Evolutionary conservation across 2,329 filamentous ascomycete species (phyloP).

Genomic region (Onygena corvina): DNA sequence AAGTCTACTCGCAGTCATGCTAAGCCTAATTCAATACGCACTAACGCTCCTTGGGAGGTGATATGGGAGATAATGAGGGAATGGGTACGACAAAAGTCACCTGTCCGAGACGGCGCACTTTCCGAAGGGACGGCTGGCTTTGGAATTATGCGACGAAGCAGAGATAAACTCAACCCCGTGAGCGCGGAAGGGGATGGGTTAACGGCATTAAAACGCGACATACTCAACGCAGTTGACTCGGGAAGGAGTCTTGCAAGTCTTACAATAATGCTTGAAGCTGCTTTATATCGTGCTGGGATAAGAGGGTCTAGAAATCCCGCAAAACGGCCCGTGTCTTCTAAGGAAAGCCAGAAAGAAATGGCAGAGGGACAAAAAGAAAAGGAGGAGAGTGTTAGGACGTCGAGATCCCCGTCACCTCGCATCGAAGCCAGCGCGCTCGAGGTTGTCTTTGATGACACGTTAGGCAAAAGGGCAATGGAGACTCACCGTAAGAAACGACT

Average conservation of each 20-base stretch:
- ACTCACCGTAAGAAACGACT: constrained; percentile 50
- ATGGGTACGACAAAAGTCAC: constrained; percentile 71
- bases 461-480: constrained; percentile 52
- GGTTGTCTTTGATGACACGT: constrained; percentile 65
- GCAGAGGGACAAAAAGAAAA: neutral
- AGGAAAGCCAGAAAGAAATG: neutral
- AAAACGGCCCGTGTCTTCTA: neutral
- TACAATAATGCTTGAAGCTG: constrained; percentile 34
- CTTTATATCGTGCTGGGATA: constrained; percentile 30
- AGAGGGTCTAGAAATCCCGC: constrained; percentile 16
- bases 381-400: neutral
- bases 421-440: constrained; percentile 37
- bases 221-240: constrained; percentile 25
- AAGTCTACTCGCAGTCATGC: constrained; percentile 75
- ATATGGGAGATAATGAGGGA: constrained; percentile 91
- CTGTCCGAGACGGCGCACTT: constrained; percentile 61
- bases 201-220: constrained; percentile 26
- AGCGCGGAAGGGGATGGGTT: constrained; percentile 25
- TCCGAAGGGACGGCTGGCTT: constrained; percentile 60
- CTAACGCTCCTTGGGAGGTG: constrained; percentile 77
- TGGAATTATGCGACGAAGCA: constrained; percentile 47
- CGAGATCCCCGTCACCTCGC: neutral
- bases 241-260: constrained; percentile 29
- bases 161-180: constrained; percentile 24
- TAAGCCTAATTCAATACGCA: constrained; percentile 81